Conservation (phyloP, 1,139 yeast species). For the Lipomyces yarrowii region DNA sequence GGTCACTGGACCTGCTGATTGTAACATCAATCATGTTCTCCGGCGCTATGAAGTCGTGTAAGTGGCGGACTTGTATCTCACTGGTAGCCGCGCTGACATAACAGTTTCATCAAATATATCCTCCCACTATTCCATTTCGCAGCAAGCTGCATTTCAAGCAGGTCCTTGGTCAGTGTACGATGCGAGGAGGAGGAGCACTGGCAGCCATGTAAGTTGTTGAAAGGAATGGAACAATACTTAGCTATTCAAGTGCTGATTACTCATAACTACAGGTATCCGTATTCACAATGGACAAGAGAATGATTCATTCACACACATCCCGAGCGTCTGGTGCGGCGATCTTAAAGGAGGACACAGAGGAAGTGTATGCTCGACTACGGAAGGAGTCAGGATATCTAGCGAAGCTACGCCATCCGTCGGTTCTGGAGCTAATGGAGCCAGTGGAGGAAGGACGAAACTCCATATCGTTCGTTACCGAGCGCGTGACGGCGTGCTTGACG, state of each 20-base stretch:
- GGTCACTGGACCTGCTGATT: not conserved
- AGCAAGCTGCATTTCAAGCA: conserved; percentile 69
- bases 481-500: conserved; percentile 62
- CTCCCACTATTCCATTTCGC: conserved; percentile 68
- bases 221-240: not conserved
- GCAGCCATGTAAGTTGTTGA: conserved; percentile 35
- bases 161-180: conserved; percentile 89
- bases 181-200: conserved; percentile 64
- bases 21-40: conserved; percentile 23
- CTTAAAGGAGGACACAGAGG: conserved; percentile 41
- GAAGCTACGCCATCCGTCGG: conserved; percentile 84
- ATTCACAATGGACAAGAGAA: conserved; percentile 83
- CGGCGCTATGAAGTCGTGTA: conserved; percentile 28
- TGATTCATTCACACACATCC: conserved; percentile 60
- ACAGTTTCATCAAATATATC: conserved; percentile 29
- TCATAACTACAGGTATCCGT: conserved; percentile 60
- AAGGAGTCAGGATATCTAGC: conserved; percentile 70
- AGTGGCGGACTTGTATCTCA: not conserved
- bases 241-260: conserved; percentile 8
- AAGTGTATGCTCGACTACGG: conserved; percentile 53
- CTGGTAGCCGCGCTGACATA: not conserved
- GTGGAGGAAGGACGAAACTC: conserved; percentile 82
- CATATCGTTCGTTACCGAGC: conserved; percentile 83
- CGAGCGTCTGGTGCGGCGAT: conserved; percentile 52
- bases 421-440: conserved; percentile 80